These are phyloP conservation scores for Pluteus cervinus DNA, from an alignment of 768 basidiomycete species.

Conservation along the genomic window DNA sequence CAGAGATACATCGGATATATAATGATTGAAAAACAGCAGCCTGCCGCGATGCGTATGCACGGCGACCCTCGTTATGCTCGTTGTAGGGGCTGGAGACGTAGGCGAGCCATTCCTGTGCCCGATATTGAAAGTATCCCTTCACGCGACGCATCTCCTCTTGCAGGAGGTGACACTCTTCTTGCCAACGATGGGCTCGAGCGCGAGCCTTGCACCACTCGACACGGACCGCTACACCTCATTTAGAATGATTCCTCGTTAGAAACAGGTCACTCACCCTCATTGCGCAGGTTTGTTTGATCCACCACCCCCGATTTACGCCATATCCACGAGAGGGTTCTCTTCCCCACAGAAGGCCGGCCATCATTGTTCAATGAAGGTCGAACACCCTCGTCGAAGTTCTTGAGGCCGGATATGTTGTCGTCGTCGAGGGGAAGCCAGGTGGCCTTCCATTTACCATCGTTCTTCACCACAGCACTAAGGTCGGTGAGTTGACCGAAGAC, in stretches of 20 bases:
- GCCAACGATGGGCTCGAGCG: conserved; percentile 2
- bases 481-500: conserved; percentile 4
- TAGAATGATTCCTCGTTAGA: too few species aligned
- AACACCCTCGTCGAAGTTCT: too few species aligned
- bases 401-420: too few species aligned
- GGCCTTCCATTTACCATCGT: not conserved
- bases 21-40: too few species aligned
- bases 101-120: not conserved
- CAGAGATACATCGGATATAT: too few species aligned
- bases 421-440: not conserved
- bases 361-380: not conserved
- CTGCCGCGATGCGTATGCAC: conserved; percentile 1
- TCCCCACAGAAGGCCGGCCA: too few species aligned
- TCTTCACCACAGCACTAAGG: not conserved
- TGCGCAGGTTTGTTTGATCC: too few species aligned
- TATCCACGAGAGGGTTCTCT: conserved; percentile 3
- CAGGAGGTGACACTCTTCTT: conserved; percentile 2
- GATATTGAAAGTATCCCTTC: not conserved
- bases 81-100: not conserved
- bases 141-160: conserved; percentile 3
- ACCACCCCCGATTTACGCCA: conserved; percentile 1
- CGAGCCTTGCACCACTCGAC: conserved; percentile 3
- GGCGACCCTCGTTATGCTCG: not conserved
- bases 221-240: too few species aligned
- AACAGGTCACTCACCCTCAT: not conserved